Evolutionary conservation across 441 rosid species (phyloP).

Genomic region (Populus tomentosa): DNA sequence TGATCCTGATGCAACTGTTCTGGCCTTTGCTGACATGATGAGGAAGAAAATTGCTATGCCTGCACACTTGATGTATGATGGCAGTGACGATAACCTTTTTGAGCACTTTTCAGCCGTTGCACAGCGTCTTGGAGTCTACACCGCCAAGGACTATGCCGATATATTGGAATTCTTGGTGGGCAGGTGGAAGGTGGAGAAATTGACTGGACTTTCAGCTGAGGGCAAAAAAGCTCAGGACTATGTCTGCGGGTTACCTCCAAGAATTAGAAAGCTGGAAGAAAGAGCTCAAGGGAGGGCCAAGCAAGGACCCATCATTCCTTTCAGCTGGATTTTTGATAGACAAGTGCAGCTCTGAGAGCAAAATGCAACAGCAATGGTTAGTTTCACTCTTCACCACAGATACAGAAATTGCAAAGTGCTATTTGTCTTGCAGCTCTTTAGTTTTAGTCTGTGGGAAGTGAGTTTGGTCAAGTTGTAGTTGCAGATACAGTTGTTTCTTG

Average conservation of each 20-base stretch:
- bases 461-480: slow-evolving; percentile 7
- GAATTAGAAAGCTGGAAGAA: slow-evolving; percentile 79
- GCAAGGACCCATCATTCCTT: slow-evolving; percentile 51
- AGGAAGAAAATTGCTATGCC: slow-evolving; percentile 92
- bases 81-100: slow-evolving; percentile 62
- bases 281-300: slow-evolving; percentile 78
- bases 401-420: slow-evolving; percentile 7
- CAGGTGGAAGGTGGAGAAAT: slow-evolving; percentile 65
- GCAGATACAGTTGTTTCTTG: slow-evolving; percentile 39
- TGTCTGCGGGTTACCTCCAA: slow-evolving; percentile 61
- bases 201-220: slow-evolving; percentile 68
- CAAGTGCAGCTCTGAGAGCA: slow-evolving; percentile 58
- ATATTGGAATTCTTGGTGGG: slow-evolving; percentile 85
- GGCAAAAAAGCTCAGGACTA: slow-evolving; percentile 86
- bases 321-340: slow-evolving; percentile 79
- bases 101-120: slow-evolving; percentile 85
- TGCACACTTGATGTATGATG: slow-evolving; percentile 92
- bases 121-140: slow-evolving; percentile 82
- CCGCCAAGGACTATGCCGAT: slow-evolving; percentile 83
- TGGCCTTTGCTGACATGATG: slow-evolving; percentile 94
- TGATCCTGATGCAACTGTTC: slow-evolving; percentile 78
- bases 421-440: neutral
- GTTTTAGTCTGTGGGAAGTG: slow-evolving; percentile 7
- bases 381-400: slow-evolving; percentile 8
- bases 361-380: neutral